These are phyloP conservation scores for Phaeosphaeriaceae sp. DNA, from an alignment of 2,329 filamentous ascomycete species.

Conservation along the genomic window DNA sequence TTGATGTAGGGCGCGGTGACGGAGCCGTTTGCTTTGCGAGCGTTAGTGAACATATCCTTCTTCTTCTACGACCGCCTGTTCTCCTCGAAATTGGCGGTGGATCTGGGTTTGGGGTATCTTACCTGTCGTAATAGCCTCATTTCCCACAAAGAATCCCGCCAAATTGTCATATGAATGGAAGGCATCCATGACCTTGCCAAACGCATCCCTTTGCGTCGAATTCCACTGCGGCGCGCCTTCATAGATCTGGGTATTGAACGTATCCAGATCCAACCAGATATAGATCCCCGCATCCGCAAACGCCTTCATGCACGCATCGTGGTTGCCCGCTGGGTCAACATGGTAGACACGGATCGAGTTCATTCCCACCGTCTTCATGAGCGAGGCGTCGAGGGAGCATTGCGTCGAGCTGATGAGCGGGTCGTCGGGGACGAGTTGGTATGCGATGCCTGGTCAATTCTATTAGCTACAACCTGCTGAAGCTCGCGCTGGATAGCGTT, in stretches of 20 bases:
- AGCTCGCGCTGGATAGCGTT: neutral
- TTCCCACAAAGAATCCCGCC: constrained; percentile 80
- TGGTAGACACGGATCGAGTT: constrained; percentile 91
- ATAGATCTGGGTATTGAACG: constrained; percentile 69
- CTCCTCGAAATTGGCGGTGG: too few relatives aligned
- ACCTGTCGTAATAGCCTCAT: constrained; percentile 75
- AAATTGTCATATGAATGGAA: constrained; percentile 81
- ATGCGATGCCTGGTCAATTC: constrained; percentile 70
- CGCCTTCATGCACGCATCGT: constrained; percentile 80
- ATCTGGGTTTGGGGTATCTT: too few relatives aligned
- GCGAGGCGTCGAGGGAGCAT: constrained; percentile 74
- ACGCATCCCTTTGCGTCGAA: constrained; percentile 71
- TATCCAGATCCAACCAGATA: constrained; percentile 82
- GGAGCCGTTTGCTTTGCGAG: constrained; percentile 56
- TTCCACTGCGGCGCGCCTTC: constrained; percentile 74
- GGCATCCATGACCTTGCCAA: constrained; percentile 75
- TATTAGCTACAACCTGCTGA: constrained; percentile 12
- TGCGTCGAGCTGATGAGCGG: constrained; percentile 78
- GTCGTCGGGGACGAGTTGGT: constrained; percentile 71
- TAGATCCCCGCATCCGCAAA: constrained; percentile 78
- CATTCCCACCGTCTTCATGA: constrained; percentile 82
- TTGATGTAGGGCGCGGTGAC: constrained; percentile 81
- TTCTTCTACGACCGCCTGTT: too few relatives aligned
- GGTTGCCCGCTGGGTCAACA: constrained; percentile 74
- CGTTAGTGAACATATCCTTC: constrained; percentile 9